A percentile compares a stretch with the other conserved stretches of the same genome.
Evolutionary conservation across 306 rosid species (phyloP).

Genomic region (Castanea sativa): DNA sequence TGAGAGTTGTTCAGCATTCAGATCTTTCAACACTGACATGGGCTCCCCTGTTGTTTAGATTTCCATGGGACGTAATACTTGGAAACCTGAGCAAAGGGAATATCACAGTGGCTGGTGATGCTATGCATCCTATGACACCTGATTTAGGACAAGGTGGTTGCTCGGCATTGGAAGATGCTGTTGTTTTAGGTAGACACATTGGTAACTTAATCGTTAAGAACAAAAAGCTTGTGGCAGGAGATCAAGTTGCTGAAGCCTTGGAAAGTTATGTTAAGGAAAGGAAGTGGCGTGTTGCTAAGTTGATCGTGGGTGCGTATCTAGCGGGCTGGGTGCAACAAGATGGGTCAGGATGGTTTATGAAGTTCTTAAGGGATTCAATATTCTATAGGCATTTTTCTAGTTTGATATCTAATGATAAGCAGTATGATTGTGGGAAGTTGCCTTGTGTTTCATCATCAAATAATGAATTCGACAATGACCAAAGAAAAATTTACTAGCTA

Average conservation of each 20-base stretch:
- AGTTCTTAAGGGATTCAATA: slow-evolving; percentile 10
- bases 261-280: slow-evolving; percentile 16
- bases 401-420: not conserved
- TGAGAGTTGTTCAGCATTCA: not conserved
- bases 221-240: not conserved
- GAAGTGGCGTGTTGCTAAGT: slow-evolving; percentile 12
- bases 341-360: slow-evolving; percentile 7
- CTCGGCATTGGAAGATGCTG: slow-evolving; percentile 18
- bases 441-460: not conserved
- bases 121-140: slow-evolving; percentile 29
- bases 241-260: not conserved
- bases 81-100: slow-evolving; percentile 12
- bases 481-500: too few species aligned
- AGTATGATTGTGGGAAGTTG: slow-evolving; percentile 27
- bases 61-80: slow-evolving; percentile 11
- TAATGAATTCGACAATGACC: too few species aligned
- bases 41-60: slow-evolving; percentile 12
- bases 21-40: slow-evolving; percentile 18
- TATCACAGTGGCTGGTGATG: slow-evolving; percentile 19
- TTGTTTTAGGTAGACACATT: slow-evolving; percentile 5
- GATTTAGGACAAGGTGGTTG: slow-evolving; percentile 15
- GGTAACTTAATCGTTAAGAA: not conserved
- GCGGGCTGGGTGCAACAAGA: slow-evolving; percentile 23
- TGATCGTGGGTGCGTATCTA: slow-evolving; percentile 12
- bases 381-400: slow-evolving; percentile 6